These are phyloP conservation scores for Penicillium angulare DNA, from an alignment of 495 filamentous ascomycete genomes.

Conservation along the genomic window DNA sequence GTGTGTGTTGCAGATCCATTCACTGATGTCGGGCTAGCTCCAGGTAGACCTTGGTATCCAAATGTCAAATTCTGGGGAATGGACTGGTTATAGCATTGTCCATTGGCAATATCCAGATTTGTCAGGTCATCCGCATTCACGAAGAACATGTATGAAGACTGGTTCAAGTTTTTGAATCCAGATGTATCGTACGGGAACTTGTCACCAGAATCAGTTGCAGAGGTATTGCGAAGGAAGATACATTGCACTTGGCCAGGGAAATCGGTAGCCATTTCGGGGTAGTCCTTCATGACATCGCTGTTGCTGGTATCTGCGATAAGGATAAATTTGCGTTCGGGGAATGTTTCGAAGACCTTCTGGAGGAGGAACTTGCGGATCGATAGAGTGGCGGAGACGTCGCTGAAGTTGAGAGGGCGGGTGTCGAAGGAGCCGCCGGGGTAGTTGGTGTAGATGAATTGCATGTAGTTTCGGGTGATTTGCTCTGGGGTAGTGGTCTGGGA, in stretches of 20 bases:
- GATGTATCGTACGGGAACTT: slow-evolving; percentile 73
- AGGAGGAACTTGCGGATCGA: slow-evolving; percentile 67
- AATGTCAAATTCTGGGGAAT: slow-evolving; percentile 69
- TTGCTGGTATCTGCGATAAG: slow-evolving; percentile 77
- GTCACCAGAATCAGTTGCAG: slow-evolving; percentile 58
- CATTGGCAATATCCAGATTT: slow-evolving; percentile 64
- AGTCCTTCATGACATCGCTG: slow-evolving; percentile 72
- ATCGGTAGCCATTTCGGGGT: slow-evolving; percentile 62
- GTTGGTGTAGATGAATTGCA: slow-evolving; percentile 74
- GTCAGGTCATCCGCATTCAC: slow-evolving; percentile 64
- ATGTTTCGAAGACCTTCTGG: slow-evolving; percentile 70
- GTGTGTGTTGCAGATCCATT: slow-evolving; percentile 19
- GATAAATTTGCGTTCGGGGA: slow-evolving; percentile 70
- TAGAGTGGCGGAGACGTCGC: slow-evolving; percentile 66
- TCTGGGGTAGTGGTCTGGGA: slow-evolving; percentile 76
- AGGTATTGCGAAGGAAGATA: slow-evolving; percentile 75
- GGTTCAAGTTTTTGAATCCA: slow-evolving; percentile 62
- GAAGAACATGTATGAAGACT: slow-evolving; percentile 77
- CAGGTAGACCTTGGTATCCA: slow-evolving; percentile 60
- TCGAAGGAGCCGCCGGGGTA: slow-evolving; percentile 74
- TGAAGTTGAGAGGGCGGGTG: slow-evolving; percentile 76
- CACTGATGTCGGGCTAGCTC: slow-evolving; percentile 6
- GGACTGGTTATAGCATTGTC: slow-evolving; percentile 63
- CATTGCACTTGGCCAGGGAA: slow-evolving; percentile 73
- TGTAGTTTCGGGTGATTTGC: slow-evolving; percentile 73